These are phyloP conservation scores for Pyricularia pennisetigena DNA, from an alignment of 2,329 filamentous ascomycete genomes.

Conservation along the genomic window DNA sequence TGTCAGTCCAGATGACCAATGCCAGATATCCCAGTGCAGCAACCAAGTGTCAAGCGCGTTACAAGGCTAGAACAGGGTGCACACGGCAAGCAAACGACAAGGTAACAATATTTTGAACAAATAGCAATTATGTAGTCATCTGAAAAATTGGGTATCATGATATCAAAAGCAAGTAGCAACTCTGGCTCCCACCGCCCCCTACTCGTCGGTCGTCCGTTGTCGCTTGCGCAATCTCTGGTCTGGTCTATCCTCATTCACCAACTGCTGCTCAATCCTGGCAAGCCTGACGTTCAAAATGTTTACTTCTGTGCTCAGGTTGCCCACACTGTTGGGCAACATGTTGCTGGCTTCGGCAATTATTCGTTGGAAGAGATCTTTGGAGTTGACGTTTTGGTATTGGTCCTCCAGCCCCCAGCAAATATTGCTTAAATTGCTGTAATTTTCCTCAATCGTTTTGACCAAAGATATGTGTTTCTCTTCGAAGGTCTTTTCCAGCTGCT, in stretches of 20 bases:
- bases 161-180: not conserved
- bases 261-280: not conserved
- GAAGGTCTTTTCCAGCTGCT: not conserved
- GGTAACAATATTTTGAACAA: not conserved
- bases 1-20: not conserved
- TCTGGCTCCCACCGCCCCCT: not conserved
- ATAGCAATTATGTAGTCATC: not conserved
- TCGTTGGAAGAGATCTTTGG: constrained; percentile 27
- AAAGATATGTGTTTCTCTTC: not conserved
- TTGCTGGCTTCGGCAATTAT: constrained; percentile 28
- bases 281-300: not conserved
- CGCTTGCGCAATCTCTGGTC: constrained; percentile 1
- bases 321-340: constrained; percentile 14
- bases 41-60: not conserved
- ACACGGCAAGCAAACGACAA: not conserved
- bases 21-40: not conserved
- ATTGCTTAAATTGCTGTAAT: constrained; percentile 22
- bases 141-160: not conserved
- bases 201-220: not conserved
- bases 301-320: not conserved
- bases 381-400: constrained; percentile 39
- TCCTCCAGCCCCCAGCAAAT: constrained; percentile 29
- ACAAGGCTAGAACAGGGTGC: not conserved
- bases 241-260: constrained; percentile 4
- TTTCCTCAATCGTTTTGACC: constrained; percentile 1